Conservation (phyloP, 805 yeast species). For the Sugiyamaella smithiae region DNA sequence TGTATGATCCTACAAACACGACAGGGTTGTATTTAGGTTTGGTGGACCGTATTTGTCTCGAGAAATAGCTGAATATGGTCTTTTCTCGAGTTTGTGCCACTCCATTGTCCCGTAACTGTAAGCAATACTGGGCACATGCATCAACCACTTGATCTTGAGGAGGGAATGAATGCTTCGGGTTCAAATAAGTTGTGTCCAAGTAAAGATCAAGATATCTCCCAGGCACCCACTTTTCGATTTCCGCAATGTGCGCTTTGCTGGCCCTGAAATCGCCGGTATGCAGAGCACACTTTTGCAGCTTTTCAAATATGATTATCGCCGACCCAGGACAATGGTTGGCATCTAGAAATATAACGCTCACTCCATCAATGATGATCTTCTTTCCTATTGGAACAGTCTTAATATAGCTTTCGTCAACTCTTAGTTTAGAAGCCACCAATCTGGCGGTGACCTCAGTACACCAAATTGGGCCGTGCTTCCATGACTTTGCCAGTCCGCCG, state of each 20-base stretch:
- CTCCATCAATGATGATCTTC: constrained; percentile 40
- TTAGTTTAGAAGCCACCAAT: constrained; percentile 53
- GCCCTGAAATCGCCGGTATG: constrained; percentile 97
- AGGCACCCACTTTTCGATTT: constrained; percentile 32
- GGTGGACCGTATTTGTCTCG: constrained; percentile 33
- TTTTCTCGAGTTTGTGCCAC: constrained; percentile 11
- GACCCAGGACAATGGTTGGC: constrained; percentile 99
- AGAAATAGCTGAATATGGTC: constrained; percentile 23
- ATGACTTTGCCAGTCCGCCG: constrained; percentile 73
- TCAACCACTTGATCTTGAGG: constrained; percentile 66
- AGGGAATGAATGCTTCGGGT: constrained; percentile 74
- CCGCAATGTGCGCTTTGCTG: constrained; percentile 46
- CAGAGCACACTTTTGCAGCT: constrained; percentile 40
- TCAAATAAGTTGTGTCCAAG: constrained; percentile 86
- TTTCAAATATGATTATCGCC: constrained; percentile 62
- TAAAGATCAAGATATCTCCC: constrained; percentile 43
- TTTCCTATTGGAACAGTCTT: constrained; percentile 43
- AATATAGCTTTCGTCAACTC: constrained; percentile 47
- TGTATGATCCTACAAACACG: constrained; percentile 79
- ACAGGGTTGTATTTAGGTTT: constrained; percentile 43
- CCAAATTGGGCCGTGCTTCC: constrained; percentile 72
- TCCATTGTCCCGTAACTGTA: constrained; percentile 38
- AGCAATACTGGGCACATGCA: constrained; percentile 54
- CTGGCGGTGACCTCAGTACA: constrained; percentile 69
- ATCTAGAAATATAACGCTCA: constrained; percentile 60